Percentiles rank a stretch among this genome's conserved stretches.
Conservation (phyloP, 2,329 filamentous ascomycete species). For the Cadophora sp. region DNA sequence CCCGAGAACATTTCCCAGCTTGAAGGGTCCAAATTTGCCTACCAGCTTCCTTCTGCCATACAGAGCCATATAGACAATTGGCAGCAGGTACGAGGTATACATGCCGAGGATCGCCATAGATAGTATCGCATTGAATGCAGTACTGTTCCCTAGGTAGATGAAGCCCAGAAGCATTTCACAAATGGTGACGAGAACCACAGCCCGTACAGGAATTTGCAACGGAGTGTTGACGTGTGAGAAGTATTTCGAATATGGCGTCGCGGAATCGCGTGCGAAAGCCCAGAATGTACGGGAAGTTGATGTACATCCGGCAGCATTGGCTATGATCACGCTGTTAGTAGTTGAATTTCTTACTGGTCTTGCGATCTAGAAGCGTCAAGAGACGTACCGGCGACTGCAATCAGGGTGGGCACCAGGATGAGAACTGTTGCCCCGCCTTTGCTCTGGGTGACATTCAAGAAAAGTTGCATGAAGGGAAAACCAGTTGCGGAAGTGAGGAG, state of each 20-base stretch:
- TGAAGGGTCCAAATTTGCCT: slow-evolving; percentile 39
- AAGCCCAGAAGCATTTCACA: slow-evolving; percentile 55
- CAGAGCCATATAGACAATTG: slow-evolving; percentile 48
- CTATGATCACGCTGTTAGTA: slow-evolving; percentile 34
- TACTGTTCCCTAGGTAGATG: slow-evolving; percentile 53
- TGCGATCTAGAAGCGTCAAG: too few species aligned
- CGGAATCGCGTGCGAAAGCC: slow-evolving; percentile 54
- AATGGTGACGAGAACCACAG: slow-evolving; percentile 50
- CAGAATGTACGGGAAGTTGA: slow-evolving; percentile 52
- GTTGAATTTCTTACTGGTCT: too few species aligned
- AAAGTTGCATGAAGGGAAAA: slow-evolving; percentile 54
- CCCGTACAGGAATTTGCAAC: slow-evolving; percentile 46
- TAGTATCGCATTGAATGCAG: slow-evolving; percentile 55
- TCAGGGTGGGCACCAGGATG: slow-evolving; percentile 50
- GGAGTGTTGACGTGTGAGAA: slow-evolving; percentile 46
- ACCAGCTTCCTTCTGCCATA: slow-evolving; percentile 44
- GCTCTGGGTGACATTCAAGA: slow-evolving; percentile 50
- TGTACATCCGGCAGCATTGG: slow-evolving; percentile 53
- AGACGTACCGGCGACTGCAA: slow-evolving; percentile 50
- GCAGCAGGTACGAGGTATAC: slow-evolving; percentile 52
- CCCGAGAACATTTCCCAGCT: slow-evolving; percentile 46
- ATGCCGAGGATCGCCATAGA: slow-evolving; percentile 52
- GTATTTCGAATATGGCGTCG: slow-evolving; percentile 45
- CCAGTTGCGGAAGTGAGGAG: slow-evolving; percentile 51
- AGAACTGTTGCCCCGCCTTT: slow-evolving; percentile 50